phyloP scores from a whole-genome alignment of 1,284 basidiomycete species.

The Ceratobasidium sp. region DNA sequence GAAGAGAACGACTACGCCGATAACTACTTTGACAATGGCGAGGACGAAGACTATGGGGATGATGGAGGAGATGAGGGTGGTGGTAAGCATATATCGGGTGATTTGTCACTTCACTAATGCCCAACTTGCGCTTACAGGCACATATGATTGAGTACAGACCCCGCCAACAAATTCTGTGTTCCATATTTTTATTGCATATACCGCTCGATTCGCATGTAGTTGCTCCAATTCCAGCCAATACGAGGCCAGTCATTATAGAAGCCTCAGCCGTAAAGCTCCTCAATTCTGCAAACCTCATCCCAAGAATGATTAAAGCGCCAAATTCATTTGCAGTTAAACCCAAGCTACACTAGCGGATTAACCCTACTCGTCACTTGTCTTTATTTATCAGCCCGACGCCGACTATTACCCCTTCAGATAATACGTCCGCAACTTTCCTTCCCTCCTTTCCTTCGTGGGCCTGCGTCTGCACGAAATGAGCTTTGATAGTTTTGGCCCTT shows the following conservation, averaged over 20 bases:
- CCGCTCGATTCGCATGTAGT: conserved; percentile 1
- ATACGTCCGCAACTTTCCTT: conserved; percentile 75
- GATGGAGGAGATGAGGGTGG: conserved; percentile 70
- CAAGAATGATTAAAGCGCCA: background rate
- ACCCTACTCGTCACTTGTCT: conserved; percentile 51
- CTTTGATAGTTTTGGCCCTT: conserved; percentile 76
- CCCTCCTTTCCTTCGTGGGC: conserved; percentile 73
- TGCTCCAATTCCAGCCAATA: background rate
- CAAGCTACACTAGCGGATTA: no score
- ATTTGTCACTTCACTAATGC: background rate
- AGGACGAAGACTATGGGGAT: conserved; percentile 77
- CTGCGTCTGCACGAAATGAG: conserved; percentile 76
- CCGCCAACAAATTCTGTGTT: background rate
- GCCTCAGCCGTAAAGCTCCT: no score
- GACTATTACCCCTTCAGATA: conserved; percentile 77
- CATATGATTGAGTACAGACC: background rate
- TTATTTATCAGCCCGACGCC: conserved; percentile 77
- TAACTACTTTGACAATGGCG: conserved; percentile 87
- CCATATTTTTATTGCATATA: background rate
- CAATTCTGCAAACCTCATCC: conserved; percentile 29
- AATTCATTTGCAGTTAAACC: no score
- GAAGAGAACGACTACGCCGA: conserved; percentile 87
- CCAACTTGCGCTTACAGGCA: background rate
- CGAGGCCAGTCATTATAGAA: background rate
- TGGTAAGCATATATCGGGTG: conserved; percentile 29